Evolutionary conservation across 129 eudicot species (phyloP), one percentile per base, ranked within the genome.

Genomic region (Heracleum sosnowskyi): DNA sequence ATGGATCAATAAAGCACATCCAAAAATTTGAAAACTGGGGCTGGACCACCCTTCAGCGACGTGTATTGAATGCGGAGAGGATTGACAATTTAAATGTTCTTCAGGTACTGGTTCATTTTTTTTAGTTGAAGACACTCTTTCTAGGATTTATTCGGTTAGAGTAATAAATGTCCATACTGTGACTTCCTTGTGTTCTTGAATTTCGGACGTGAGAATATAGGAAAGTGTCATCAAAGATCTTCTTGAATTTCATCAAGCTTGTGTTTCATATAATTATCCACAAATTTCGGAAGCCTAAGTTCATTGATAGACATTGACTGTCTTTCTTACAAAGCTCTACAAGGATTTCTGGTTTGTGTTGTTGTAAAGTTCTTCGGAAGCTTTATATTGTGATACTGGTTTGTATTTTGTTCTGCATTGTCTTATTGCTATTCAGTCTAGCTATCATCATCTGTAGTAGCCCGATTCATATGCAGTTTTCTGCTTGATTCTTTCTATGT

Each of bases 21-120:
- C 99, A 96, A 85, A 96, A 96, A 82, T 96, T 92, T 78, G 97
- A 96, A 83, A 85, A 90, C 51, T 96, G 99, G 99, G 97, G 99
- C 69, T 96, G 99, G 99, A 77, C 87, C 68, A 92, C 97, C 37
- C 84, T 96, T 57, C 86, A 88, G 66, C 92, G 91, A 17, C 97
- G 99, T 75, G 97, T 92, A 7, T 76, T 96, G 81, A 87, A 92
- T 86, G 97, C 97, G 3, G 93, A 96, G 86, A 92, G 99, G 87
- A 92, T 96, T 35, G 91, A 96, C 73, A 82, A 89, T 77, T 83
- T 96, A 85, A 85, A 93, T 77, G 79, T 81, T 75, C 97, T 95
- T 81, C 98, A 94, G 93, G 98, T 90, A 57, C 5, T n/a, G 11
- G 47, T 69, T 49, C 33, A 57, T 28, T 69, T 41, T 28, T 69